Evolutionary conservation across 2,329 filamentous ascomycete genomes (phyloP), one percentile per base, ranked within the genome.

Genomic region (Dothideomycetes sp.): DNA sequence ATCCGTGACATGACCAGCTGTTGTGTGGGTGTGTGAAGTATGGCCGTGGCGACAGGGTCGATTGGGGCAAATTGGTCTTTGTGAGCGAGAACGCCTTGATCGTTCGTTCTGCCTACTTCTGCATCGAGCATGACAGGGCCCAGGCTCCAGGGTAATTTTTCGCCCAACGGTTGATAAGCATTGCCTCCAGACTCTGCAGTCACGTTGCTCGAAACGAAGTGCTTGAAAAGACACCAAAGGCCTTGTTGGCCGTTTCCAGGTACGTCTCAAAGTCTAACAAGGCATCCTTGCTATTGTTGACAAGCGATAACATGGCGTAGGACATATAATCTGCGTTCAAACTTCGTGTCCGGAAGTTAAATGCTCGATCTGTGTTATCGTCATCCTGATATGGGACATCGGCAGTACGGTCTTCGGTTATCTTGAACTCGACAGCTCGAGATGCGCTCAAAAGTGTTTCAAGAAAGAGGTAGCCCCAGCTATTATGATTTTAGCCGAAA

Each of bases 161-260:
- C 28, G n/a, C 28, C 28, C 10, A 17, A 9, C 12, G 13, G 13
- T 16, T 24, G 32, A 15, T 8, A 34, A 2, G n/a, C 20, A 3
- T 15, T 12, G 8, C 33, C 33, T 3, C 20, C 33, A 11, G 33
- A 5, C 7, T 3, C n/a, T 5, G 20, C 18, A 6, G 10, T 36
- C 12, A 36, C 23, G 3, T 36, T 13, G 7, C 20, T 16, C 6
- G 23, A 28, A 5, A 24, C 33, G 12, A 28, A 36, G 22, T 36
- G 23, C 17, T 36, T 36, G 33, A 36, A 36, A 36, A 36, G 10
- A 28, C 12, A 19, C 33, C 33, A n/a, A 36, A 36, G 3, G 33
- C 28, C 23, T 27, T n/a, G 11, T 27, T 36, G 15, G 33, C 33
- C n/a, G 6, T 9, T 4, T 28, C 23, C 2, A 28, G 4, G 8